Evolutionary conservation across 257 asterid species (phyloP).

Genomic region (Ilex asprella): DNA sequence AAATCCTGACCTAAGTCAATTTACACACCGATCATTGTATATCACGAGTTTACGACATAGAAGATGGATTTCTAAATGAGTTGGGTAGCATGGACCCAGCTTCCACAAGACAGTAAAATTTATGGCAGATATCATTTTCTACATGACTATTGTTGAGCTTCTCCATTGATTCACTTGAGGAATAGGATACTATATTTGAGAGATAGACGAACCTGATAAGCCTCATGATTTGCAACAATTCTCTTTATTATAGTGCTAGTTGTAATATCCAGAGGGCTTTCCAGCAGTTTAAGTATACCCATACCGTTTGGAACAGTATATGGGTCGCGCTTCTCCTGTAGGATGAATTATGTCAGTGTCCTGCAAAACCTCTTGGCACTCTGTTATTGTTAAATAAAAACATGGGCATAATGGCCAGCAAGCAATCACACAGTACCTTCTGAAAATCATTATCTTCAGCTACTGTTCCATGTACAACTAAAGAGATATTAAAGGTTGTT

Average conservation of each 20-base stretch:
- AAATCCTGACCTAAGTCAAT: not conserved
- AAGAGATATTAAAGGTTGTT: slow-evolving; percentile 77
- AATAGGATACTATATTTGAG: not conserved
- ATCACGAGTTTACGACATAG: too few relatives aligned
- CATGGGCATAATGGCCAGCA: slow-evolving; percentile 4
- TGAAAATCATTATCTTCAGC: slow-evolving; percentile 78
- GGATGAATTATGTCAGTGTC: not conserved
- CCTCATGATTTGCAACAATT: slow-evolving; percentile 86
- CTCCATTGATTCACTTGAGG: not conserved
- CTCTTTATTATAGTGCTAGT: slow-evolving; percentile 91
- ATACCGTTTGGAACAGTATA: slow-evolving; percentile 64
- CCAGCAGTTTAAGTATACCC: slow-evolving; percentile 63
- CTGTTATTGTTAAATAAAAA: not conserved
- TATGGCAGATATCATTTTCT: not conserved
- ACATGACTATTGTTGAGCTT: not conserved
- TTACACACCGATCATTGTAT: too few relatives aligned
- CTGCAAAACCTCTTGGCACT: not conserved
- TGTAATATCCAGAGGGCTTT: slow-evolving; percentile 85
- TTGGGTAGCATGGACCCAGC: too few relatives aligned
- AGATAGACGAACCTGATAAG: slow-evolving; percentile 59
- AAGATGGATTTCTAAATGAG: too few relatives aligned
- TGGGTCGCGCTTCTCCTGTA: slow-evolving; percentile 64
- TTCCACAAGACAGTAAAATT: too few relatives aligned
- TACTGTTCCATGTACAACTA: slow-evolving; percentile 83
- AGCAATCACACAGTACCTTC: slow-evolving; percentile 43